Conservation (phyloP, 192 early-diverging fungal species). For the Paraglomus brasilianum region DNA sequence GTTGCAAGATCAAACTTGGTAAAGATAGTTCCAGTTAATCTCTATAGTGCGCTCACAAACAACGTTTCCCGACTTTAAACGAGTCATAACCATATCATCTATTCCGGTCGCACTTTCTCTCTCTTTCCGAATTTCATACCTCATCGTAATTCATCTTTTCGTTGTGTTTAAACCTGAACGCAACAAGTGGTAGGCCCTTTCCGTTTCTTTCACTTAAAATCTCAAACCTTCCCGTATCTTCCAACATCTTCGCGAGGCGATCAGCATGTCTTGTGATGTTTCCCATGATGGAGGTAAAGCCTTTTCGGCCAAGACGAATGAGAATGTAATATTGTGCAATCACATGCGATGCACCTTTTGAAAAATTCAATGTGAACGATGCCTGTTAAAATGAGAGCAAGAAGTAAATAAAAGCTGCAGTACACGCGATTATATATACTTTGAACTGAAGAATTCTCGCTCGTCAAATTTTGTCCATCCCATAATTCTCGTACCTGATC, state of each 20-base stretch:
- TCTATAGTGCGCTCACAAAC: conserved; percentile 38
- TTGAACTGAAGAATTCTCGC: background rate
- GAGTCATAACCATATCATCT: no score
- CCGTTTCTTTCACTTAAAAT: conserved; percentile 48
- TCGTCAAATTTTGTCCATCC: background rate
- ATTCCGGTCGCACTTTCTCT: background rate
- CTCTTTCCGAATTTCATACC: conserved; percentile 26
- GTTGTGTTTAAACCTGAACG: conserved; percentile 50
- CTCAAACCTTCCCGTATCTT: conserved; percentile 59
- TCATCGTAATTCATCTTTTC: conserved; percentile 34
- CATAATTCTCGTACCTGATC: conserved; percentile 46
- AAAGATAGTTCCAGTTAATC: conserved; percentile 32
- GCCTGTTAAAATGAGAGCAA: conserved; percentile 22
- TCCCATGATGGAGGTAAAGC: conserved; percentile 69
- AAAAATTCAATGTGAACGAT: conserved; percentile 78
- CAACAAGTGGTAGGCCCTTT: conserved; percentile 60
- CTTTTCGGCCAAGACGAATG: conserved; percentile 65
- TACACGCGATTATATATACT: background rate
- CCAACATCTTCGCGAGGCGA: conserved; percentile 51
- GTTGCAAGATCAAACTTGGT: conserved; percentile 58
- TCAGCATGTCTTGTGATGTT: conserved; percentile 57
- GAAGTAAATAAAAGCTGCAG: background rate
- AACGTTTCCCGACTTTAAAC: background rate
- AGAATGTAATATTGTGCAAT: conserved; percentile 86
- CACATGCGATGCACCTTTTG: conserved; percentile 63